Percentiles rank a stretch among this genome's conserved stretches.
phyloP scores from a whole-genome alignment of 768 basidiomycete species.

The Krasilnikovozyma curviuscula region DNA sequence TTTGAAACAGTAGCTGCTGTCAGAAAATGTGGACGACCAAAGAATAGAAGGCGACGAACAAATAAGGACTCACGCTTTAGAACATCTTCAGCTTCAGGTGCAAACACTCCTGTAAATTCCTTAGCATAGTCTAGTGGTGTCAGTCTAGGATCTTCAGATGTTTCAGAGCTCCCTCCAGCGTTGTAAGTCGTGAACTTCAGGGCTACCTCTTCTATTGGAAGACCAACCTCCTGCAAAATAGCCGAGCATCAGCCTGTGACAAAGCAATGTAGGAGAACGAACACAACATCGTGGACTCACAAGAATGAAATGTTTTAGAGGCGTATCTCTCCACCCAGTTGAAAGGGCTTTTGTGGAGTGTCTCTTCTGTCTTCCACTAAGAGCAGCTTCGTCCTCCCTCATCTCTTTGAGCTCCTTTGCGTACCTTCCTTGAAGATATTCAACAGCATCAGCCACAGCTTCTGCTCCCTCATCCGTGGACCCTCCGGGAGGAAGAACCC shows the following conservation, averaged over 20 bases:
- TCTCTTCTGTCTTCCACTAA: slow-evolving; percentile 22
- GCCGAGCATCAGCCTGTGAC: not conserved
- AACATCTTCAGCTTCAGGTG: slow-evolving; percentile 15
- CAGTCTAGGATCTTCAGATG: slow-evolving; percentile 52
- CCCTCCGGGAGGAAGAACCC: slow-evolving; percentile 44
- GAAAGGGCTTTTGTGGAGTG: slow-evolving; percentile 6
- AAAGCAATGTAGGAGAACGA: not conserved
- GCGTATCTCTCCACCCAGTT: not conserved
- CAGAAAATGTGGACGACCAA: no score
- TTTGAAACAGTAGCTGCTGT: not conserved
- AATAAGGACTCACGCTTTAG: slow-evolving; percentile 17
- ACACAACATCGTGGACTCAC: not conserved
- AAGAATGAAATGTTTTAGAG: not conserved
- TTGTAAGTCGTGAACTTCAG: slow-evolving; percentile 62
- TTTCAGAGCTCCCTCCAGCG: slow-evolving; percentile 33
- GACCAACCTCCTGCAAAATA: slow-evolving; percentile 52
- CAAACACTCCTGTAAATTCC: slow-evolving; percentile 41
- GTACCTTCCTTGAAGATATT: slow-evolving; percentile 76
- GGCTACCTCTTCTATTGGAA: slow-evolving; percentile 64
- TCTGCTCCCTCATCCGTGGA: slow-evolving; percentile 44
- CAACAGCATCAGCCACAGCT: slow-evolving; percentile 70
- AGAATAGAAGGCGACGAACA: not conserved
- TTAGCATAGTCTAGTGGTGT: slow-evolving; percentile 66
- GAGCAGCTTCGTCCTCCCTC: slow-evolving; percentile 29
- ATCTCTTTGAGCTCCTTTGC: slow-evolving; percentile 40